Percentiles rank a stretch among this genome's conserved stretches.
Conservation (phyloP, 2,329 filamentous ascomycete genomes). For the Epichloe uncinata region DNA sequence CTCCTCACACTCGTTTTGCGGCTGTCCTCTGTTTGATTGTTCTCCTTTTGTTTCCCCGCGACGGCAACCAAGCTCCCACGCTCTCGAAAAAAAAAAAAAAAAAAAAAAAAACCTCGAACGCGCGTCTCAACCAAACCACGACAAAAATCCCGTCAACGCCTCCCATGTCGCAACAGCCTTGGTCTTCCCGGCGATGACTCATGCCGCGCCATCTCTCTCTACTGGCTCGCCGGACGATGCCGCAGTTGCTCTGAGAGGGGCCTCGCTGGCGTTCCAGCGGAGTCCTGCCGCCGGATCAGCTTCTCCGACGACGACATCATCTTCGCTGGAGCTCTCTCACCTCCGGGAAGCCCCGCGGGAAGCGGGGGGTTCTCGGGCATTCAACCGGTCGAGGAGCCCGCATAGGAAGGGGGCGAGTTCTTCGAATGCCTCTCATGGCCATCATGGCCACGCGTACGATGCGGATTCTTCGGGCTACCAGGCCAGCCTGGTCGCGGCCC, state of each 20-base stretch:
- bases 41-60: no score
- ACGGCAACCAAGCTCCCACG: no score
- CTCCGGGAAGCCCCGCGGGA: background rate
- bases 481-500: constrained; percentile 10
- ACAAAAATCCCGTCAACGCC: background rate
- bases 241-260: constrained; percentile 37
- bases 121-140: background rate
- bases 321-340: background rate
- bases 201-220: constrained; percentile 16
- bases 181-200: constrained; percentile 19
- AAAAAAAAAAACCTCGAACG: background rate
- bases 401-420: background rate
- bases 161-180: constrained; percentile 8
- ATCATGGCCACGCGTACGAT: constrained; percentile 6
- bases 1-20: background rate
- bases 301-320: constrained; percentile 4
- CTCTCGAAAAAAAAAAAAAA: no score
- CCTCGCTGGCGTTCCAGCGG: constrained; percentile 39
- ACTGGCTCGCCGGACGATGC: constrained; percentile 20
- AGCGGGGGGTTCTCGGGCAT: constrained; percentile 27
- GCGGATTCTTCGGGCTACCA: background rate
- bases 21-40: background rate
- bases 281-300: constrained; percentile 8
- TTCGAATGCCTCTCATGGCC: background rate
- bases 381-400: constrained; percentile 10